Evolutionary conservation across 1,139 yeast species (phyloP).

Genomic region (Blastobotrys arbuscula): DNA sequence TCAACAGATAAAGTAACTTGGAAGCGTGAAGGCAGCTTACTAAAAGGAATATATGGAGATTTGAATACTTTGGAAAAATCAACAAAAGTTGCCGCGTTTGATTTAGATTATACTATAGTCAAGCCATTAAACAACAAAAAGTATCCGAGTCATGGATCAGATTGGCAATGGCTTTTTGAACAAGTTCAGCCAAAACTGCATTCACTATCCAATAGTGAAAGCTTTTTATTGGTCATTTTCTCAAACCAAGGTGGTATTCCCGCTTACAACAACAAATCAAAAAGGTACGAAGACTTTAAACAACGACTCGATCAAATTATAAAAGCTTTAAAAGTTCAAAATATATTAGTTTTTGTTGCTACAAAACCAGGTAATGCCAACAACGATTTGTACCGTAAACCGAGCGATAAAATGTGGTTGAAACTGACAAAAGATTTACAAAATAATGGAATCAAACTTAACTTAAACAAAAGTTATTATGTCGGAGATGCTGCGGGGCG

Average conservation of each 20-base stretch:
- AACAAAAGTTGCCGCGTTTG: conserved; percentile 55
- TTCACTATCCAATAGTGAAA: conserved; percentile 8
- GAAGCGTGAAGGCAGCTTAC: neutral
- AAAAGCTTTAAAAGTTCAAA: conserved; percentile 29
- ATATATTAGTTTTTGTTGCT: conserved; percentile 54
- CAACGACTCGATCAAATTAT: conserved; percentile 42
- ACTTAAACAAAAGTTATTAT: conserved; percentile 47
- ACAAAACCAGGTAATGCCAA: conserved; percentile 25
- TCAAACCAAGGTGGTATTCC: conserved; percentile 77
- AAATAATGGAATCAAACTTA: conserved; percentile 12
- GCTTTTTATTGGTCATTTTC: conserved; percentile 51
- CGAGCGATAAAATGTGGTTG: conserved; percentile 66
- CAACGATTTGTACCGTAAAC: conserved; percentile 56
- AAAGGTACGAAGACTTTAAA: conserved; percentile 47
- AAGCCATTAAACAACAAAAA: conserved; percentile 47
- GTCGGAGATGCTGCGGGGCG: conserved; percentile 98
- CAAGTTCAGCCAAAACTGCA: conserved; percentile 24
- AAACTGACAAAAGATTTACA: conserved; percentile 39
- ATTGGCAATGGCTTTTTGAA: conserved; percentile 57
- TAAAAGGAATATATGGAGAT: conserved; percentile 6
- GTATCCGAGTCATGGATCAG: conserved; percentile 52
- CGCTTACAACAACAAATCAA: conserved; percentile 40
- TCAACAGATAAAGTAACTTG: too few species aligned
- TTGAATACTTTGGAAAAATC: neutral
- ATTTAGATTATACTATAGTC: conserved; percentile 69